Base-by-base conservation (phyloP, 805 yeast genomes). In the Teunomyces stri region DNA sequence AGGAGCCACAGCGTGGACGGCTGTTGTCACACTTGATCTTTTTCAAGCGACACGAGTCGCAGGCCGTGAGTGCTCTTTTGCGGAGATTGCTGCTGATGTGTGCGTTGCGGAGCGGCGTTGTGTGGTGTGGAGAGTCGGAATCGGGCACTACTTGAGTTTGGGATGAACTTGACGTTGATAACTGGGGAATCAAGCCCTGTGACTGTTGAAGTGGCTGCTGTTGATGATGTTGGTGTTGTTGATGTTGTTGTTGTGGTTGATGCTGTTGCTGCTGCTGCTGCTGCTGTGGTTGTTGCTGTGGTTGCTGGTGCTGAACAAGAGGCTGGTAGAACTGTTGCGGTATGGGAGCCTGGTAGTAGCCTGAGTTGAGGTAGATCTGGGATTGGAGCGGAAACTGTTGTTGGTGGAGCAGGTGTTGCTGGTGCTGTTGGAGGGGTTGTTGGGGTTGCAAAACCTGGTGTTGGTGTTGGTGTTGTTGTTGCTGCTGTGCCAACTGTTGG, bases 21-120 rank as follows among this genome's bases (percentile, higher is more conserved):
- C 54, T 49, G 45, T 69, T 69, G 49, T 69, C 74, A 54, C 74
- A 69, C 49, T 65, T 66, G 46, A 66, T 64, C 46, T 69, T 69
- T 47, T 66, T 66, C 21, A 61, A 46, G 39, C 74, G 54, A 47
- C 74, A 69, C 5, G 64, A 59, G 48, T 67, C 72, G 52, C 74
- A 69, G 0, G 74, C 74, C 0, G 74, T 67, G n/a, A 65, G 51
- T 0, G 70, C 70, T 43, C 72, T 44, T 45, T 59, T 63, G 22
- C 74, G 46, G 40, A 54, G 34, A 41, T 41, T 34, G 30, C 33
- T 31, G 16, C 18, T 31, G 15, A 29, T 21, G 12, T 20, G 22
- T 7, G 35, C 28, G 36, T 3, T 29, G 22, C 15, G 39, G 21
- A 20, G 34, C 25, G 9, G 21, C n/a, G 30, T 11, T 11, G 30